Conservation (phyloP, 345 rosid species). For the Hibiscus tridactylites region DNA sequence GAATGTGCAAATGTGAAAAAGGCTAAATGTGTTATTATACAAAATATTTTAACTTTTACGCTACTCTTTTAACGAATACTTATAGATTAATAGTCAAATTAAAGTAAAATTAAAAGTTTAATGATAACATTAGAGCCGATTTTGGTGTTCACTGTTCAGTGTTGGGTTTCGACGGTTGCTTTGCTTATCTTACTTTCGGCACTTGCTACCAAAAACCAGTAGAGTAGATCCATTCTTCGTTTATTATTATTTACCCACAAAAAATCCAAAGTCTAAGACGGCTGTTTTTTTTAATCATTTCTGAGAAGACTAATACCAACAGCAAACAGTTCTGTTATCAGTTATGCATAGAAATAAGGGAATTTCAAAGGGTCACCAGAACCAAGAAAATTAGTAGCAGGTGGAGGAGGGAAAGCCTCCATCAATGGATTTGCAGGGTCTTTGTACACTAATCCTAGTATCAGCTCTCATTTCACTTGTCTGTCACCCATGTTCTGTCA, state of each 20-base stretch:
- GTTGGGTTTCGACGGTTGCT: neutral
- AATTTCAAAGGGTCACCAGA: neutral
- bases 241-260: too few species aligned
- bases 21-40: too few species aligned
- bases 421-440: conserved; percentile 52
- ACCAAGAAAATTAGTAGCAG: conserved; percentile 1
- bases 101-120: too few species aligned
- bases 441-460: conserved; percentile 22
- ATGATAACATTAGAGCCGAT: too few species aligned
- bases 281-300: neutral
- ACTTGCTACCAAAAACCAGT: neutral
- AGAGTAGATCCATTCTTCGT: neutral
- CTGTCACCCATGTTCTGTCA: conserved; percentile 34
- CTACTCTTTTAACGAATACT: too few species aligned
- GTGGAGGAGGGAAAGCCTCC: neutral
- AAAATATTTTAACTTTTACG: too few species aligned
- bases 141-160: too few species aligned
- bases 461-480: conserved; percentile 37
- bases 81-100: too few species aligned
- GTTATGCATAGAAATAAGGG: conserved; percentile 22
- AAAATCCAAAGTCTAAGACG: neutral
- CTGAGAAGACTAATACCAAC: neutral
- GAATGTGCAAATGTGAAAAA: too few species aligned
- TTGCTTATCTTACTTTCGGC: neutral
- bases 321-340: conserved; percentile 16